Conservation (phyloP, 148 eudicot genomes). For the Persicaria tinctoria region DNA sequence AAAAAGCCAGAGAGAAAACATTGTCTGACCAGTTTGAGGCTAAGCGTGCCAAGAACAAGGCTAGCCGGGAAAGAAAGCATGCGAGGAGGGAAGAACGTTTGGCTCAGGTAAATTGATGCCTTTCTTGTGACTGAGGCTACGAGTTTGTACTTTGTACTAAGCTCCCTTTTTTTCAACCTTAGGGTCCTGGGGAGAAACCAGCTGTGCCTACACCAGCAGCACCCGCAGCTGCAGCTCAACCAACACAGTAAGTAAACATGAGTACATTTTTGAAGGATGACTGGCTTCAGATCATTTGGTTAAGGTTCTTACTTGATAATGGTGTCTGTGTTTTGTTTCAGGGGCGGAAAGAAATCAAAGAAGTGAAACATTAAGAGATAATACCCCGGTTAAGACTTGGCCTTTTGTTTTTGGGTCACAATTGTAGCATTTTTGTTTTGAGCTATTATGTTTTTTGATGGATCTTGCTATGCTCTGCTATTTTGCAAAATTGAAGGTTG, state of each 20-base stretch:
- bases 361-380: slow-evolving; percentile 21
- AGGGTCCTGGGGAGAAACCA: slow-evolving; percentile 60
- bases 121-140: too few relatives aligned
- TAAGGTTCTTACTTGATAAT: neutral
- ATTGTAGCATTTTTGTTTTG: slow-evolving; percentile 25
- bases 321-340: neutral
- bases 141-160: neutral
- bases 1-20: slow-evolving; percentile 31
- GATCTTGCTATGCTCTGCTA: slow-evolving; percentile 19
- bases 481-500: slow-evolving; percentile 7
- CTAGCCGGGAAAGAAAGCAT: slow-evolving; percentile 47
- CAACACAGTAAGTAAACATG: slow-evolving; percentile 14
- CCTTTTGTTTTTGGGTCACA: slow-evolving; percentile 15
- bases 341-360: slow-evolving; percentile 4
- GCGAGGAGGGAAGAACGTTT: slow-evolving; percentile 52
- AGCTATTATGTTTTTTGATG: slow-evolving; percentile 19
- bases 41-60: slow-evolving; percentile 57
- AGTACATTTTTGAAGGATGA: neutral
- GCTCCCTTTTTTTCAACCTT: neutral
- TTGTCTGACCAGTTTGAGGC: slow-evolving; percentile 55
- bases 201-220: slow-evolving; percentile 32
- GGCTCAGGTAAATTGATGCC: slow-evolving; percentile 24
- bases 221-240: slow-evolving; percentile 33
- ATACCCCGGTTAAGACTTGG: slow-evolving; percentile 18
- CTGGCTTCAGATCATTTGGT: neutral